Evolutionary conservation across 306 rosid genomes (phyloP), one percentile per base, ranked within the genome.

Genomic region (Castanea mollissima): DNA sequence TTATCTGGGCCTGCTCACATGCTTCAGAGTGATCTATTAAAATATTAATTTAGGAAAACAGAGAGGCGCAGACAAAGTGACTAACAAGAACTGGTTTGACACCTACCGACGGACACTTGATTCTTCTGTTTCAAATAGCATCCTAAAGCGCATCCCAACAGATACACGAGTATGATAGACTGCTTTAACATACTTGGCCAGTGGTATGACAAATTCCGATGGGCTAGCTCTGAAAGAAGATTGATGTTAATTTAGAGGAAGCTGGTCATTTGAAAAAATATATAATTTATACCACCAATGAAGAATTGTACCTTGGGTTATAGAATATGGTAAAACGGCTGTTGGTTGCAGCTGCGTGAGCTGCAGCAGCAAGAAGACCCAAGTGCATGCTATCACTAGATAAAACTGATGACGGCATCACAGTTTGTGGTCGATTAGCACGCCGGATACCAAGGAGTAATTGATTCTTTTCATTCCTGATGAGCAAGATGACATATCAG

Each of bases 311-410:
- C 99, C 98, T 93, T 73, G 99, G 99, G 71, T 95, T 95, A 80
- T 90, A 95, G 88, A 93, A 95, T 84, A 95, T 93, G 78, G 98
- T 93, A 87, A 95, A 95, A 44, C 93, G 99, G 70, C 99, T 95
- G 62, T 88, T 95, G 73, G 99, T 95, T 70, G 97, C 91, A 82
- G 99, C 99, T 70, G 99, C 99, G 67, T 95, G 99, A 69, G 99
- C 99, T 79, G 99, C 99, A 18, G 99, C 99, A 74, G 99, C 99
- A 83, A 95, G 98, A 88, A 95, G 99, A 76, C 99, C 99, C 80
- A 95, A 82, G 86, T 95, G 99, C 99, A 95, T 95, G 86, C 99
- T 95, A 73, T 95, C 99, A 77, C 99, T 95, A 32, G 99, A 95
- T 78, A 95, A 87, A 74, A 95, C 99, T 14, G 98, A 95, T 11